A percentile compares a stretch with the other conserved stretches of the same genome.
These are phyloP conservation scores for Astrephomene gubernaculifera DNA, from an alignment of 139 green algal genomes.

Conservation along the genomic window DNA sequence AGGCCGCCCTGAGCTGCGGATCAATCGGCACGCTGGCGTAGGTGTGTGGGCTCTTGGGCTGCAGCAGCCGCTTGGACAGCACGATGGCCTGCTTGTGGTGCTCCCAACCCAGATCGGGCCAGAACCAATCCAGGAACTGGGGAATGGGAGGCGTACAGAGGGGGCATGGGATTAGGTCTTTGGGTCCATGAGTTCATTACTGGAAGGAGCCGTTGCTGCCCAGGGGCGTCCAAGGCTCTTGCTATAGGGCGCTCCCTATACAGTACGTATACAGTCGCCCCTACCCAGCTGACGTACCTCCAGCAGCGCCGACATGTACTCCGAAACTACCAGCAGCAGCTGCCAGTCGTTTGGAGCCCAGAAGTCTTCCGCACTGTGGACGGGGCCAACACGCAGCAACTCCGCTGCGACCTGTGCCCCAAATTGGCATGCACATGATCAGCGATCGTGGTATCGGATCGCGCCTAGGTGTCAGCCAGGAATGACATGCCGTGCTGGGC, in stretches of 20 bases:
- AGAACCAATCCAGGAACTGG: conserved; percentile 43
- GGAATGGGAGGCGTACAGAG: background rate
- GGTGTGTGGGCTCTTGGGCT: conserved; percentile 6
- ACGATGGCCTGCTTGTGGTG: conserved; percentile 43
- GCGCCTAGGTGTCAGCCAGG: too few species aligned
- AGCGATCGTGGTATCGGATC: too few species aligned
- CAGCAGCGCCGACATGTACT: conserved; percentile 33
- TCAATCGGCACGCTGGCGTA: conserved; percentile 21
- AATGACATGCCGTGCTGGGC: too few species aligned
- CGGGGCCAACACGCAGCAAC: conserved; percentile 17
- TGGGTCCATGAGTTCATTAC: background rate
- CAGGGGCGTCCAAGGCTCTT: too few species aligned
- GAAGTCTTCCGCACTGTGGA: conserved; percentile 26
- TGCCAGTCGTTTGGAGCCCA: conserved; percentile 40
- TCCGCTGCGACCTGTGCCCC: conserved; percentile 28
- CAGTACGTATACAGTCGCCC: too few species aligned
- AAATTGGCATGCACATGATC: too few species aligned
- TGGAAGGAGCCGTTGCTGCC: too few species aligned
- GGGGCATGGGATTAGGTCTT: background rate
- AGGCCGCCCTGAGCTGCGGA: conserved; percentile 22
- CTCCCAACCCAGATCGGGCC: conserved; percentile 38
- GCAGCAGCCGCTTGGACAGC: conserved; percentile 40
- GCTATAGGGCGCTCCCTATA: too few species aligned
- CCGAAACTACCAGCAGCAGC: conserved; percentile 36
- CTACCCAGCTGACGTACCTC: background rate